phyloP scores from a whole-genome alignment of 352 stramenopile genomes.

The Globisporangium paroecandrum region DNA sequence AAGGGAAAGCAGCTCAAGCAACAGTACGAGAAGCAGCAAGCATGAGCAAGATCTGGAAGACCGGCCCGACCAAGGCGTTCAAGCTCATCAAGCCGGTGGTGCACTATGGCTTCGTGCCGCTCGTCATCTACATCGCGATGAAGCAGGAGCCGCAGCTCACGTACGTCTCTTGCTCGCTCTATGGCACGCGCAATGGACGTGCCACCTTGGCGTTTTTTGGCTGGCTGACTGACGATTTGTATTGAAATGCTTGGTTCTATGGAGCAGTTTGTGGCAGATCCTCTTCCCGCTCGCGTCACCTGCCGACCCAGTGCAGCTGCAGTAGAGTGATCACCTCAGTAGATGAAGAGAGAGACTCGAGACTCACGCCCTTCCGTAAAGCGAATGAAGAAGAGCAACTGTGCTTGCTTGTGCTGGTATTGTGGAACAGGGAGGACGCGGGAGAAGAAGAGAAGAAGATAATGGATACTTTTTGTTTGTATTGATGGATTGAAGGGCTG shows the following conservation, averaged over 20 bases:
- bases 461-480: slow-evolving; percentile 11
- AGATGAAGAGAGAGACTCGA: background rate
- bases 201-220: background rate
- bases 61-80: slow-evolving; percentile 64
- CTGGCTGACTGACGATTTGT: slow-evolving; percentile 2
- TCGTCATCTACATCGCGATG: slow-evolving; percentile 77
- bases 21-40: slow-evolving; percentile 12
- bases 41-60: slow-evolving; percentile 76
- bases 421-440: background rate
- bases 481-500: background rate
- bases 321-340: slow-evolving; percentile 18
- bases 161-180: slow-evolving; percentile 30
- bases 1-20: slow-evolving; percentile 11
- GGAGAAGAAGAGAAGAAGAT: background rate
- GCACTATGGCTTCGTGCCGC: slow-evolving; percentile 77
- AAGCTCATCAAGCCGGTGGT: slow-evolving; percentile 84
- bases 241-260: background rate
- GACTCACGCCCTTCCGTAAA: background rate
- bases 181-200: background rate
- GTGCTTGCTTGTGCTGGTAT: background rate
- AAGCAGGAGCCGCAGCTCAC: slow-evolving; percentile 74
- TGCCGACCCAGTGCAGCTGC: slow-evolving; percentile 44
- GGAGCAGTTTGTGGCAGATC: slow-evolving; percentile 58
- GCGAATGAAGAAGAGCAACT: background rate
- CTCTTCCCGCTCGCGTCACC: slow-evolving; percentile 71